Evolutionary conservation across 2,329 filamentous ascomycete species (phyloP), one percentile per base, ranked within the genome.

Genomic region (Neonectria hederae): DNA sequence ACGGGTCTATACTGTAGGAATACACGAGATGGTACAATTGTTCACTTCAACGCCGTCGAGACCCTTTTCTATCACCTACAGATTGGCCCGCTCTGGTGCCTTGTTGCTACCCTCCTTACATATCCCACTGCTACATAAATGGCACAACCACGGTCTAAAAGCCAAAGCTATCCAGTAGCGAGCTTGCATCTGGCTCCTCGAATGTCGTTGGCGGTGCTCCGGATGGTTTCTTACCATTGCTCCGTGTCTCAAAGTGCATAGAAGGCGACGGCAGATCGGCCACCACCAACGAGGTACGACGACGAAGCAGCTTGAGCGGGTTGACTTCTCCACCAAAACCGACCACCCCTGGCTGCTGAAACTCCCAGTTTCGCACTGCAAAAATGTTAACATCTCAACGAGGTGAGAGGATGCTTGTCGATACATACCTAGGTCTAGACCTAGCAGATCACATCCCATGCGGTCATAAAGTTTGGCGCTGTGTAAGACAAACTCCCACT

Each of bases 361-460:
- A 96, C 73, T 93, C 89, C 93, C 93, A 97, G 69, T 91, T 92
- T 30, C 89, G 87, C 14, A 96, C 92, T 88, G 59, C 17, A 43
- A 26, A 5, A 21, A 13, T n/a, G 59, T 76, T 57, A 77, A 68
- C 53, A 35, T 38, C 40, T 14, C 13, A 43, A 9, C 19, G 24
- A 17, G 2, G 13, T 14, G 14, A 21, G 26, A 22, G 35, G n/a
- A 24, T 26, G 26, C 38, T 9, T 21, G 13, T 17, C 28, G 82
- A 22, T 48, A 63, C 81, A 77, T 84, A 92, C 90, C 91, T 6
- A 98, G 82, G 72, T 97, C 93, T 5, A 98, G 82, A 1, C 94
- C 96, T 0, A 98, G 86, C 9, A 97, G 79, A 77, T 97, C 95
- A 75, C 96, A 97, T 3, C 96, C 95, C 94, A 96, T 97, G 9